phyloP scores from a whole-genome alignment of 1,139 yeast species.

The Geotrichum histeridarum region DNA sequence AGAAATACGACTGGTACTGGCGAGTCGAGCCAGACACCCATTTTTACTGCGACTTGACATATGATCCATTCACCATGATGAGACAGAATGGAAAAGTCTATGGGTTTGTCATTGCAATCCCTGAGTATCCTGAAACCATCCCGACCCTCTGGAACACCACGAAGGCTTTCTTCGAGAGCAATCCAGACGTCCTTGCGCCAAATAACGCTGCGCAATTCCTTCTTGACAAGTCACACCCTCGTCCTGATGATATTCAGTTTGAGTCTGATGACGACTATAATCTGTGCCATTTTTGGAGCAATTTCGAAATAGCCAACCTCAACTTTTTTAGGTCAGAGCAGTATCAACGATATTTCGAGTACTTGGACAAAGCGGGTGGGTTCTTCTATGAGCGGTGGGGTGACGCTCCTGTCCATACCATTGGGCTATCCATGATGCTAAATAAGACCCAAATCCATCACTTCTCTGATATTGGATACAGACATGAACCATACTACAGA shows the following conservation, averaged over 20 bases:
- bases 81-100: conserved; percentile 66
- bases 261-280: conserved; percentile 54
- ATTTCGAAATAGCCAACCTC: conserved; percentile 81
- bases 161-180: conserved; percentile 52
- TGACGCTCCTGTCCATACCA: conserved; percentile 93
- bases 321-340: conserved; percentile 71
- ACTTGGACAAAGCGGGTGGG: conserved; percentile 70
- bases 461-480: conserved; percentile 86
- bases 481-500: conserved; percentile 73
- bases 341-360: conserved; percentile 64
- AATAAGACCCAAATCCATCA: conserved; percentile 71
- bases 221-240: conserved; percentile 48
- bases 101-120: conserved; percentile 76
- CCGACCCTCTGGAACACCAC: conserved; percentile 80
- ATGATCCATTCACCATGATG: conserved; percentile 82
- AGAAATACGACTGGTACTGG: conserved; percentile 78
- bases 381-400: conserved; percentile 93
- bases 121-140: conserved; percentile 77
- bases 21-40: conserved; percentile 89
- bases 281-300: conserved; percentile 92
- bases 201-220: conserved; percentile 66
- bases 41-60: conserved; percentile 63
- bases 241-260: conserved; percentile 39
- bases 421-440: conserved; percentile 63
- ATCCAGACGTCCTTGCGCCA: conserved; percentile 62